These are phyloP conservation scores for Mycothermus thermophilus DNA, from an alignment of 495 filamentous ascomycete species.

Conservation along the genomic window DNA sequence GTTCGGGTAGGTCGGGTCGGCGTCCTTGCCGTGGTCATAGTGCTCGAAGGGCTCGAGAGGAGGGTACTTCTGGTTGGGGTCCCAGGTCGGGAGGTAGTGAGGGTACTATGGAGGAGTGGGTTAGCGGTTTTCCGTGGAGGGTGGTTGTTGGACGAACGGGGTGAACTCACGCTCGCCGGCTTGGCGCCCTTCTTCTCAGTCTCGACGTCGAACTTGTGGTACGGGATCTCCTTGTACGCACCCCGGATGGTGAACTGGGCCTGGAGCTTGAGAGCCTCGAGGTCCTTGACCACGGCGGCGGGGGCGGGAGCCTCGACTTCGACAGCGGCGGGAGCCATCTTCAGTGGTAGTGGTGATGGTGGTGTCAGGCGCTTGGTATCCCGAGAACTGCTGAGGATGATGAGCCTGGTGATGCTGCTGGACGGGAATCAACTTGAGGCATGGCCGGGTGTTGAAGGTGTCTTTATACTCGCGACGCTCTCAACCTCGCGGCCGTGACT, in stretches of 20 bases:
- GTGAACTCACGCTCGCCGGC: constrained; percentile 9
- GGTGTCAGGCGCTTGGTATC: too few relatives aligned
- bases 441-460: not conserved
- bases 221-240: constrained; percentile 49
- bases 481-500: constrained; percentile 5
- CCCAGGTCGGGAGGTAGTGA: constrained; percentile 67
- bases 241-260: constrained; percentile 31
- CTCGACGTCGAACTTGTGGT: constrained; percentile 38
- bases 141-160: not conserved
- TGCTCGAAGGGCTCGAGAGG: constrained; percentile 58
- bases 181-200: constrained; percentile 35
- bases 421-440: too few relatives aligned
- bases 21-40: constrained; percentile 57
- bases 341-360: not conserved
- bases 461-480: not conserved
- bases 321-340: constrained; percentile 20
- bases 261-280: constrained; percentile 18
- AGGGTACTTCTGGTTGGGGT: constrained; percentile 43
- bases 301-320: constrained; percentile 20
- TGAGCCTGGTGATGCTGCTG: too few relatives aligned
- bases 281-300: constrained; percentile 13
- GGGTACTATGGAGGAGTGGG: constrained; percentile 41
- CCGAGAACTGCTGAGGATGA: too few relatives aligned
- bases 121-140: constrained; percentile 12
- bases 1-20: constrained; percentile 52